Conservation (phyloP, 768 basidiomycete genomes). For the Boletus subcaerulescens region DNA sequence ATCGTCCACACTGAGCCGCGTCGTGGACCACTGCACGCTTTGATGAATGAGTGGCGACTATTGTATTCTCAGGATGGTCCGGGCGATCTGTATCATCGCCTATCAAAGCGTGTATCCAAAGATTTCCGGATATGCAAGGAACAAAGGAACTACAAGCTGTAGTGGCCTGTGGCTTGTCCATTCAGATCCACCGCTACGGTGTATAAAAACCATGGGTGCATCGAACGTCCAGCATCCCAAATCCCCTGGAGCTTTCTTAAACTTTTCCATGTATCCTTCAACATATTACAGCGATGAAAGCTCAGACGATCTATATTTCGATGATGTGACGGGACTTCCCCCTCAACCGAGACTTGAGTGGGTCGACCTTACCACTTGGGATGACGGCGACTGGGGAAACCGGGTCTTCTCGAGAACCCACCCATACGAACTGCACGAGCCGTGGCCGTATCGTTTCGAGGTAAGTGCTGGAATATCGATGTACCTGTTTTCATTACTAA, state of each 20-base stretch:
- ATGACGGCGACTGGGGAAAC: slow-evolving; percentile 23
- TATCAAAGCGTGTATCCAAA: slow-evolving; percentile 9
- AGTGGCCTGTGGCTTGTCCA: slow-evolving; percentile 13
- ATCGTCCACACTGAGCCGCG: neutral
- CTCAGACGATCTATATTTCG: neutral
- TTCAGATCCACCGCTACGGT: neutral
- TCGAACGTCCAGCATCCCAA: neutral
- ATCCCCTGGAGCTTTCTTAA: neutral
- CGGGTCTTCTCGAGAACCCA: slow-evolving; percentile 21
- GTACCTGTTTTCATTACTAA: neutral
- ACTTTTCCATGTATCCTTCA: slow-evolving; percentile 2
- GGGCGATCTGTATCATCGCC: slow-evolving; percentile 8
- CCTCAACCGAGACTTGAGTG: slow-evolving; percentile 6
- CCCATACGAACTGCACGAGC: slow-evolving; percentile 46
- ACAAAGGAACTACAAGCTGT: slow-evolving; percentile 21
- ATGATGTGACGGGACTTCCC: neutral
- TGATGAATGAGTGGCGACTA: neutral
- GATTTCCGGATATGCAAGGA: slow-evolving; percentile 5
- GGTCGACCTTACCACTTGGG: slow-evolving; percentile 27
- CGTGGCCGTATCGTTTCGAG: slow-evolving; percentile 52
- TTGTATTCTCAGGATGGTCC: slow-evolving; percentile 4
- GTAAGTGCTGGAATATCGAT: slow-evolving; percentile 11
- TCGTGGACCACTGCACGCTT: neutral
- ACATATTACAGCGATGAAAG: neutral
- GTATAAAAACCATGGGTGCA: slow-evolving; percentile 12